phyloP scores from a whole-genome alignment of 2,329 filamentous ascomycete genomes.

The Penicillium digitatum region DNA sequence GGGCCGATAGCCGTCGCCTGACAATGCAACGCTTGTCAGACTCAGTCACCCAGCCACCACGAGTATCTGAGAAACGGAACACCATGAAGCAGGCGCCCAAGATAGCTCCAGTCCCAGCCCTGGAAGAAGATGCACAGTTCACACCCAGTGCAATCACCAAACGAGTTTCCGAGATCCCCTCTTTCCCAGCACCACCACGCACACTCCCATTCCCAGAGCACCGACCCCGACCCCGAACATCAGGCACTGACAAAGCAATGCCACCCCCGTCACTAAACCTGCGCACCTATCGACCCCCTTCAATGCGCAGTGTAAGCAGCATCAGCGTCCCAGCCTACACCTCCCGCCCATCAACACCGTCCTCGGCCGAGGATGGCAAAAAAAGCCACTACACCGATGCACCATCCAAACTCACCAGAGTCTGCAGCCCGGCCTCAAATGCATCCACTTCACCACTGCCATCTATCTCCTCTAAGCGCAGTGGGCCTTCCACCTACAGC shows the following conservation, averaged over 20 bases:
- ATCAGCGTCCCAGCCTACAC: constrained; percentile 19
- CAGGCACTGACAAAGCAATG: constrained; percentile 20
- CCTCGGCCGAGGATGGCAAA: constrained; percentile 13
- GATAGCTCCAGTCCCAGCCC: not conserved
- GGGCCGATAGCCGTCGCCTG: constrained; percentile 9
- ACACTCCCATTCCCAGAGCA: constrained; percentile 21
- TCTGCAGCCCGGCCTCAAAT: constrained; percentile 18
- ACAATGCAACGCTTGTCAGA: constrained; percentile 4
- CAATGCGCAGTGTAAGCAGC: constrained; percentile 26
- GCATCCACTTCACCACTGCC: constrained; percentile 18
- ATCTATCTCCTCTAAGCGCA: constrained; percentile 15
- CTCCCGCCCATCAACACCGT: constrained; percentile 14
- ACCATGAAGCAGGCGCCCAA: not conserved
- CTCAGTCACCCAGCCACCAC: not conserved
- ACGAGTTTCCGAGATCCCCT: constrained; percentile 25
- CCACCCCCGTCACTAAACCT: constrained; percentile 4
- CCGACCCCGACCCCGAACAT: constrained; percentile 23
- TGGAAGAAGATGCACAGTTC: not conserved
- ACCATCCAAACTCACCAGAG: constrained; percentile 14
- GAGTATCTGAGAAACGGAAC: not conserved
- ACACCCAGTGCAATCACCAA: constrained; percentile 20
- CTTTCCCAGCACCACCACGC: constrained; percentile 16
- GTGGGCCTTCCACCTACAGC: constrained; percentile 23
- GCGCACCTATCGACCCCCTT: constrained; percentile 19
- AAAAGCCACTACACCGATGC: constrained; percentile 12